Conservation (phyloP, 1,284 basidiomycete genomes). For the Heliocybe sulcata region DNA sequence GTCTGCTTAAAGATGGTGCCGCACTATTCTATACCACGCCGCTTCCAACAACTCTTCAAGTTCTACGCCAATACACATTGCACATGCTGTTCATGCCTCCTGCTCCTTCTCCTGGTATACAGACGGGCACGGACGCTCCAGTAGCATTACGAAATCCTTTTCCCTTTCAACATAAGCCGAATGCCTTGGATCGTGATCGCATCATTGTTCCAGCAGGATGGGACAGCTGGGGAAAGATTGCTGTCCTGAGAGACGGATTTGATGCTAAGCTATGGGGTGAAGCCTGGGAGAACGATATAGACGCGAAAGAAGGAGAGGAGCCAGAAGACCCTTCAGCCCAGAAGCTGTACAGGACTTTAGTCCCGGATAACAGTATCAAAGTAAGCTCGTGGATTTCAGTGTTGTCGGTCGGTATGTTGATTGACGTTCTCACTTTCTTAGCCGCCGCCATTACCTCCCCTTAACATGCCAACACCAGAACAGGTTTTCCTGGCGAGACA, state of each 20-base stretch:
- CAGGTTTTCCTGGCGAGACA: conserved; percentile 85
- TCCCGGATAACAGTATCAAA: conserved; percentile 67
- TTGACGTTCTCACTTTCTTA: conserved; percentile 17
- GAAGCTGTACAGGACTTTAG: conserved; percentile 52
- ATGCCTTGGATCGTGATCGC: conserved; percentile 87
- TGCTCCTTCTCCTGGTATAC: conserved; percentile 48
- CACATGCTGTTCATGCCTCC: conserved; percentile 82
- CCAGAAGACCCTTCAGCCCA: conserved; percentile 43
- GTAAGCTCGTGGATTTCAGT: conserved; percentile 26
- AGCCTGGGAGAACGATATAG: conserved; percentile 75
- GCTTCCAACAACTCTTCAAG: conserved; percentile 71
- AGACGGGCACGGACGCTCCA: conserved; percentile 35
- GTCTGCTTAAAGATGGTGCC: conserved; percentile 67
- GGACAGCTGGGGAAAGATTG: conserved; percentile 98
- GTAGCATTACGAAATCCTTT: conserved; percentile 70
- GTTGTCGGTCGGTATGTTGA: not conserved
- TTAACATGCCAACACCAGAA: conserved; percentile 76
- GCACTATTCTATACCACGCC: conserved; percentile 88
- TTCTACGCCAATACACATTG: conserved; percentile 81
- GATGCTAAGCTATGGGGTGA: conserved; percentile 77
- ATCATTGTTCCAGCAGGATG: conserved; percentile 93
- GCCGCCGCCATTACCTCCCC: conserved; percentile 62
- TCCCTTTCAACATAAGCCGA: conserved; percentile 82
- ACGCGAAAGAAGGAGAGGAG: conserved; percentile 29
- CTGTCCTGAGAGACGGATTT: conserved; percentile 86